These are phyloP conservation scores for Adiantum capillusveneris DNA, from an alignment of 75 land plant species.

Conservation along the genomic window DNA sequence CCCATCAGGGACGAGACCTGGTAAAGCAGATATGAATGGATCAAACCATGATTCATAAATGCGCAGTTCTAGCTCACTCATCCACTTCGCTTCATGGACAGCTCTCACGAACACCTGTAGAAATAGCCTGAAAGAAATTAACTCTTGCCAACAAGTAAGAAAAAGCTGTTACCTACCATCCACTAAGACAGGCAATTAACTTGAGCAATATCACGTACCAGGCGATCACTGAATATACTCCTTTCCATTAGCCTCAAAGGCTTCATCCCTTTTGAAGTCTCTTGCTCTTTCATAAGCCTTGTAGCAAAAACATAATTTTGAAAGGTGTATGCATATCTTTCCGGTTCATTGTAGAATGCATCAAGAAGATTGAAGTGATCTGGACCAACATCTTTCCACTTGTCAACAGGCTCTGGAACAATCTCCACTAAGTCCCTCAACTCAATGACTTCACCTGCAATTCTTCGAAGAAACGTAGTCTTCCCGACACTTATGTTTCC, in stretches of 20 bases:
- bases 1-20: constrained; percentile 96
- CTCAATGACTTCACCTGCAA: constrained; percentile 94
- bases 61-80: constrained; percentile 98
- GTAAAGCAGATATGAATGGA: constrained; percentile 85
- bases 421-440: constrained; percentile 89
- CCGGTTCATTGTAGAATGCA: constrained; percentile 93
- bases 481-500: constrained; percentile 99
- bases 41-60: constrained; percentile 99
- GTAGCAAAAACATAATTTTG: constrained; percentile 99
- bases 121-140: not conserved
- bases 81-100: constrained; percentile 99
- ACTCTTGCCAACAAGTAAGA: not conserved
- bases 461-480: constrained; percentile 84
- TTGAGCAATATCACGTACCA: constrained; percentile 39
- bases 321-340: constrained; percentile 96
- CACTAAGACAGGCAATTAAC: too few relatives aligned
- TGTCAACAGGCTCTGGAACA: constrained; percentile 82
- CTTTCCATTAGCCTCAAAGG: constrained; percentile 96
- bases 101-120: constrained; percentile 95
- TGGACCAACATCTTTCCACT: constrained; percentile 79
- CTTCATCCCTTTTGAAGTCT: constrained; percentile 79
- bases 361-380: constrained; percentile 92
- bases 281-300: constrained; percentile 95
- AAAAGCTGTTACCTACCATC: too few relatives aligned
- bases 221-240: constrained; percentile 96